Percentiles rank a stretch among this genome's conserved stretches.
Conservation (phyloP, 805 yeast genomes). For the Starmerella apis region DNA sequence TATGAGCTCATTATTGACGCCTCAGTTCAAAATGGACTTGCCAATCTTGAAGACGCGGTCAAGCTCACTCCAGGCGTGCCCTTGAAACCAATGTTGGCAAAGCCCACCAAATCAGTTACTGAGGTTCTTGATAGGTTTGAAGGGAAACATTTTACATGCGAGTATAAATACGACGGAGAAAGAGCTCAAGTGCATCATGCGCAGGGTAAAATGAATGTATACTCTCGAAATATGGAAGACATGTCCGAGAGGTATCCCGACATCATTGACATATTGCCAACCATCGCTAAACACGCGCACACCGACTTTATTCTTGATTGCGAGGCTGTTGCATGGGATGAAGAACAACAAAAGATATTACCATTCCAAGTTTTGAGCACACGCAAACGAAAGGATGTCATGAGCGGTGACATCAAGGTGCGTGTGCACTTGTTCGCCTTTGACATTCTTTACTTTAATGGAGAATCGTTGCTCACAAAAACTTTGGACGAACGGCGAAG, state of each 20-base stretch:
- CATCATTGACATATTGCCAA: slow-evolving; percentile 55
- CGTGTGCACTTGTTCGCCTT: slow-evolving; percentile 88
- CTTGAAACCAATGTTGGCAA: slow-evolving; percentile 94
- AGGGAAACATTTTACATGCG: slow-evolving; percentile 80
- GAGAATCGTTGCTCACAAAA: slow-evolving; percentile 54
- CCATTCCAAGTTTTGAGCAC: slow-evolving; percentile 93
- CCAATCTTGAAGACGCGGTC: slow-evolving; percentile 54
- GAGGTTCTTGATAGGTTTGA: slow-evolving; percentile 85
- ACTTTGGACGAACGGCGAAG: slow-evolving; percentile 63
- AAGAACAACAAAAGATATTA: slow-evolving; percentile 60
- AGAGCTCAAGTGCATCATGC: slow-evolving; percentile 84
- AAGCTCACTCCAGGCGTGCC: slow-evolving; percentile 86
- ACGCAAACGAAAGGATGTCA: slow-evolving; percentile 87
- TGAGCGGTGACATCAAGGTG: slow-evolving; percentile 76
- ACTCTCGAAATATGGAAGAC: slow-evolving; percentile 91
- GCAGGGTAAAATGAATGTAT: slow-evolving; percentile 58
- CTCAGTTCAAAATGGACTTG: slow-evolving; percentile 57
- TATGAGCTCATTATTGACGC: slow-evolving; percentile 66
- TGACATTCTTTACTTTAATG: slow-evolving; percentile 69
- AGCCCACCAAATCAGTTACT: slow-evolving; percentile 88
- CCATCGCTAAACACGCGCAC: slow-evolving; percentile 37
- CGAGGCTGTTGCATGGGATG: slow-evolving; percentile 97
- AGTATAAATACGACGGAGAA: slow-evolving; percentile 96
- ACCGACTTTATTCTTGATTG: slow-evolving; percentile 71
- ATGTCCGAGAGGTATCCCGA: slow-evolving; percentile 97